Evolutionary conservation across 495 filamentous ascomycete genomes (phyloP).

Genomic region (Podospora bellae-mahoneyi): DNA sequence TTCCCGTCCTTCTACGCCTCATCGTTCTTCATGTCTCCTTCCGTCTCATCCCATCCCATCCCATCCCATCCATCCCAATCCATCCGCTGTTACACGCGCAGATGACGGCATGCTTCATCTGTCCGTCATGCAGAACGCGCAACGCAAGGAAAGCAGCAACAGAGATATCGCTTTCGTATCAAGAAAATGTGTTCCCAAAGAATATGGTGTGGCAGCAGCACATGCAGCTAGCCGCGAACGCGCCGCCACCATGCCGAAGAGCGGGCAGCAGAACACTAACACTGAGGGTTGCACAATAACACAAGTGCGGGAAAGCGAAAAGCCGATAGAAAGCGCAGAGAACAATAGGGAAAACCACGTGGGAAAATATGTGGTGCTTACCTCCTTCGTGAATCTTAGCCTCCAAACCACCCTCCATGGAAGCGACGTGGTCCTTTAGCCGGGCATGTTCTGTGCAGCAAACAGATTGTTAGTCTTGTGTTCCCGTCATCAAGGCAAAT

Average conservation of each 20-base stretch:
- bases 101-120: constrained; percentile 3
- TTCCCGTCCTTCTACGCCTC: background rate
- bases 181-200: background rate
- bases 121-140: background rate
- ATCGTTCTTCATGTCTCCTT: background rate
- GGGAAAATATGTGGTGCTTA: constrained; percentile 44
- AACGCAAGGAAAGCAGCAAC: background rate
- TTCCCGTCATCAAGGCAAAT: constrained; percentile 13
- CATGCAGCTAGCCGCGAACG: constrained; percentile 18
- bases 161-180: background rate
- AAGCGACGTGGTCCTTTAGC: constrained; percentile 83
- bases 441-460: constrained; percentile 75
- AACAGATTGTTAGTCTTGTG: constrained; percentile 18
- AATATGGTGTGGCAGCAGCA: background rate
- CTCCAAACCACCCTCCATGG: constrained; percentile 87
- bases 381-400: constrained; percentile 91
- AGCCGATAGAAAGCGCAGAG: constrained; percentile 42
- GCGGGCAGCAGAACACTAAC: background rate
- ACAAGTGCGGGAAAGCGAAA: constrained; percentile 14
- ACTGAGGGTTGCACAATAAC: constrained; percentile 7
- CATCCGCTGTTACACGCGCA: background rate
- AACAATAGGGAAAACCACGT: constrained; percentile 16
- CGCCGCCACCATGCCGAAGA: constrained; percentile 15
- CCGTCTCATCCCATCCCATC: background rate
- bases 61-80: background rate